These are phyloP conservation scores for Sphagnurus paluster DNA, from an alignment of 1,284 basidiomycete species.

Conservation along the genomic window DNA sequence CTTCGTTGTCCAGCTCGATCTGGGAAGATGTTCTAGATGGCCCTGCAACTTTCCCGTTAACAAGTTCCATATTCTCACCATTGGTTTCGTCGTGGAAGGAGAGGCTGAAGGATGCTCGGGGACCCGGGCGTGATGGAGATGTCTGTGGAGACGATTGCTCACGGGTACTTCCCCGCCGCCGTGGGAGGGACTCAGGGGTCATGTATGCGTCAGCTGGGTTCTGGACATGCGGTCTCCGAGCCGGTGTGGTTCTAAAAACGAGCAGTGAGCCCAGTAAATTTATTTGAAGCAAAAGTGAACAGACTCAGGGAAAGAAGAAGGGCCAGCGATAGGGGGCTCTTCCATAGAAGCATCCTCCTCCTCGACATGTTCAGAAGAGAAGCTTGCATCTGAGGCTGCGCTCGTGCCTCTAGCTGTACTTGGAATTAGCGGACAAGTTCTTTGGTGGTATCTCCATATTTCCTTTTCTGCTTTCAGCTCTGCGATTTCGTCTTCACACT, in stretches of 20 bases:
- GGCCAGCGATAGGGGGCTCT: background rate
- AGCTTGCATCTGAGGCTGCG: background rate
- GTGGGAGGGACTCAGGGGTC: slow-evolving; percentile 10
- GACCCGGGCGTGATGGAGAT: slow-evolving; percentile 1
- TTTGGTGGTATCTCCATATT: background rate
- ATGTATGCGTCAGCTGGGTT: slow-evolving; percentile 7
- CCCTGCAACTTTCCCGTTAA: slow-evolving; percentile 1
- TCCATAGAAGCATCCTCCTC: slow-evolving; percentile 1
- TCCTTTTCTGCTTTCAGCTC: background rate
- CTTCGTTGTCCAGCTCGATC: background rate
- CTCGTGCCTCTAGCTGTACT: background rate
- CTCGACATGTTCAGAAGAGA: no score
- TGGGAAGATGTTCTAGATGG: background rate
- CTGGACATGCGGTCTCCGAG: background rate
- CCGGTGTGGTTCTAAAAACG: slow-evolving; percentile 1
- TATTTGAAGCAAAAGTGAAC: background rate
- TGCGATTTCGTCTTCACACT: background rate
- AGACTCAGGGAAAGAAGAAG: background rate
- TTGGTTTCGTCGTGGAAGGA: background rate
- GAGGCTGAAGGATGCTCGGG: no score
- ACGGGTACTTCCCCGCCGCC: background rate
- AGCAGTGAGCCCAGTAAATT: background rate
- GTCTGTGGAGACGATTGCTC: slow-evolving; percentile 1
- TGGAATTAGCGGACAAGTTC: background rate
- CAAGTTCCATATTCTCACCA: slow-evolving; percentile 8